Evolutionary conservation across 495 filamentous ascomycete genomes (phyloP), one percentile per base, ranked within the genome.

Genomic region (Lophiotrema nucula): DNA sequence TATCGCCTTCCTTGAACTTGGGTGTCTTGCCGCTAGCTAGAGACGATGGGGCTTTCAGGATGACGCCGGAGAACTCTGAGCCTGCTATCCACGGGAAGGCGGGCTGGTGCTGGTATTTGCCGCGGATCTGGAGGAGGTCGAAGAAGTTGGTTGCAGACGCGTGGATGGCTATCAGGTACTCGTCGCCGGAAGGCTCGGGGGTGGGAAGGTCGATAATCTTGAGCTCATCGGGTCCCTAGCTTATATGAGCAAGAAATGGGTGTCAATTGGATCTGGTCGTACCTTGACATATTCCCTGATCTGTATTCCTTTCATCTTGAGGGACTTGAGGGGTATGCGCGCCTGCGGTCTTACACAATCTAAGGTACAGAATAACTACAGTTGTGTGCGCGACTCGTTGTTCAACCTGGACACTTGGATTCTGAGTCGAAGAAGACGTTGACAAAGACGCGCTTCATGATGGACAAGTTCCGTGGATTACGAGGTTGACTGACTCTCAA

Each of bases 111-210:
- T 87, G 83, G 74, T 85, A 86, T 72, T 86, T 86, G 43, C 90
- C 91, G 60, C 84, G 84, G 69, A 95, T 91, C 65, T 96, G 90
- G 49, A 96, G 79, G 53, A 92, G 84, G 69, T 97, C 92, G 77
- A 96, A 97, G 83, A 96, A 97, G 74, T 97, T 97, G 62, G 89
- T 87, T 23, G 89, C 92, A 10, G 86, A 79, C 42, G 92, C 92
- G 73, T 92, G 89, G 69, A 97, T 86, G 70, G 84, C 81, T 71
- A 97, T 86, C 57, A 95, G 81, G 73, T 97, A 97, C 76, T 95
- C 82, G 67, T 86, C 78, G 38, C 81, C 62, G 2, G 73, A 71
- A 0, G 90, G 89, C 18, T 70, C 74, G 5, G 89, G 92, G 31
- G 87, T 84, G 35, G 90, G 84, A 21, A 95, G 81, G 42, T 79